Percentiles rank a stretch among this genome's conserved stretches.
phyloP scores from a whole-genome alignment of 805 yeast species.

The Sporopachydermia lactativora region DNA sequence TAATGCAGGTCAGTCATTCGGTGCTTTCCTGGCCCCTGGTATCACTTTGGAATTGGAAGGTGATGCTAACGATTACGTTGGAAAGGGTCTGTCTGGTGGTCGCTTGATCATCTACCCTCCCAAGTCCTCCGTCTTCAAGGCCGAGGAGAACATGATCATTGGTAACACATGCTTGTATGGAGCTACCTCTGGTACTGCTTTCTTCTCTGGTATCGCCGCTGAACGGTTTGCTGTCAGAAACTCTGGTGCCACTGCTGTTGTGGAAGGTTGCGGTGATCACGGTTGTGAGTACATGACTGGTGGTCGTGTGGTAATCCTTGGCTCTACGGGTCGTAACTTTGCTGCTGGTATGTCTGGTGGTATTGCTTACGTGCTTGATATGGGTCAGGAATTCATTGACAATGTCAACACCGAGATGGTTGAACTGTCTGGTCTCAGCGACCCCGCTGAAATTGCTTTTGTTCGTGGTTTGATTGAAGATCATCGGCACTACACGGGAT shows the following conservation, averaged over 20 bases:
- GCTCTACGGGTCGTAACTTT: slow-evolving; percentile 82
- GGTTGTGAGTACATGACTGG: slow-evolving; percentile 99
- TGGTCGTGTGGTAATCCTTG: slow-evolving; percentile 90
- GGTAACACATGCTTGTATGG: slow-evolving; percentile 98
- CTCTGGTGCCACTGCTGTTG: slow-evolving; percentile 95
- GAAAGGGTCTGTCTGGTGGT: slow-evolving; percentile 96
- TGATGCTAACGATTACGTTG: slow-evolving; percentile 96
- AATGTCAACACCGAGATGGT: slow-evolving; percentile 74
- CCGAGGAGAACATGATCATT: slow-evolving; percentile 90
- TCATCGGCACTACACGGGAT: slow-evolving; percentile 88
- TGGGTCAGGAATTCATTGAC: slow-evolving; percentile 77
- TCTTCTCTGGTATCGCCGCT: slow-evolving; percentile 94
- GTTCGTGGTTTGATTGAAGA: slow-evolving; percentile 88
- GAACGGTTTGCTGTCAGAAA: slow-evolving; percentile 97
- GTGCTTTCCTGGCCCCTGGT: slow-evolving; percentile 95
- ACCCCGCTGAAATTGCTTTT: slow-evolving; percentile 88
- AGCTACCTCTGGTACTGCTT: slow-evolving; percentile 91
- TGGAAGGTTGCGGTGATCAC: slow-evolving; percentile 96
- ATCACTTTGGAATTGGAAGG: slow-evolving; percentile 91
- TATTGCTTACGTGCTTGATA: slow-evolving; percentile 90
- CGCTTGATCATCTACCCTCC: slow-evolving; percentile 88
- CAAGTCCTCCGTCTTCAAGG: slow-evolving; percentile 65
- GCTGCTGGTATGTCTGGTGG: slow-evolving; percentile 99
- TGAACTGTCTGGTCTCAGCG: slow-evolving; percentile 61
- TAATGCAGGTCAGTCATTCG: slow-evolving; percentile 96